A percentile compares a stretch with the other conserved stretches of the same genome.
Evolutionary conservation across 2,329 filamentous ascomycete genomes (phyloP).

Genomic region (Penicillium sp.): DNA sequence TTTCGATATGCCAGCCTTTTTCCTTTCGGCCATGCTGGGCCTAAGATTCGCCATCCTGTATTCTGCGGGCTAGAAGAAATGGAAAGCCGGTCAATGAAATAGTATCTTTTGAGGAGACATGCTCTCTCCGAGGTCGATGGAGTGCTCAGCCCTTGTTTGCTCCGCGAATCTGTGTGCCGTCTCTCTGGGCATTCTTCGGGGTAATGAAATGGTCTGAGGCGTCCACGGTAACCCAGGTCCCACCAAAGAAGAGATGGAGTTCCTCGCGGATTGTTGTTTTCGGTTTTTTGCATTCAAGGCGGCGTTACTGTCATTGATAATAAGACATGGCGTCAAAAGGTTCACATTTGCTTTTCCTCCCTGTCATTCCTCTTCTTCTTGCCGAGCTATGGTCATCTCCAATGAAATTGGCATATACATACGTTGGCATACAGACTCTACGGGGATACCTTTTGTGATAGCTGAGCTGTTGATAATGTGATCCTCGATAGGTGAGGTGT

Average conservation of each 20-base stretch:
- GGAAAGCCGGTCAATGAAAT: background rate
- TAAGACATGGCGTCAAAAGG: slow-evolving; percentile 13
- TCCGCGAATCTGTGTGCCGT: background rate
- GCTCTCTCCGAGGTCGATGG: background rate
- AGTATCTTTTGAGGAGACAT: background rate
- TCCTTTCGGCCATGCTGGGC: background rate
- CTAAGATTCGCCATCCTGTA: background rate
- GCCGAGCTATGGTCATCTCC: too few relatives aligned
- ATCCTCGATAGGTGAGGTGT: background rate
- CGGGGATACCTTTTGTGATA: background rate
- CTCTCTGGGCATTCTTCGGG: background rate
- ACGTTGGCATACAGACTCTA: too few relatives aligned
- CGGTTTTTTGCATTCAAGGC: slow-evolving; percentile 13
- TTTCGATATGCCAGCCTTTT: background rate
- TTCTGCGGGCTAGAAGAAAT: background rate
- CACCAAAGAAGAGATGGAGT: background rate
- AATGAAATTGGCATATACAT: too few relatives aligned
- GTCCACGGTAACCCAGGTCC: background rate
- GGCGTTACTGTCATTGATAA: slow-evolving; percentile 12
- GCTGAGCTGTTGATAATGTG: slow-evolving; percentile 2
- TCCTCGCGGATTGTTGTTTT: slow-evolving; percentile 3
- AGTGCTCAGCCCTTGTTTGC: background rate
- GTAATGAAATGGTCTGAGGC: background rate
- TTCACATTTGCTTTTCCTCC: slow-evolving; percentile 9
- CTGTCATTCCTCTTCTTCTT: too few relatives aligned